Conservation (phyloP, 495 filamentous ascomycete genomes). For the Penicillium fimorum region DNA sequence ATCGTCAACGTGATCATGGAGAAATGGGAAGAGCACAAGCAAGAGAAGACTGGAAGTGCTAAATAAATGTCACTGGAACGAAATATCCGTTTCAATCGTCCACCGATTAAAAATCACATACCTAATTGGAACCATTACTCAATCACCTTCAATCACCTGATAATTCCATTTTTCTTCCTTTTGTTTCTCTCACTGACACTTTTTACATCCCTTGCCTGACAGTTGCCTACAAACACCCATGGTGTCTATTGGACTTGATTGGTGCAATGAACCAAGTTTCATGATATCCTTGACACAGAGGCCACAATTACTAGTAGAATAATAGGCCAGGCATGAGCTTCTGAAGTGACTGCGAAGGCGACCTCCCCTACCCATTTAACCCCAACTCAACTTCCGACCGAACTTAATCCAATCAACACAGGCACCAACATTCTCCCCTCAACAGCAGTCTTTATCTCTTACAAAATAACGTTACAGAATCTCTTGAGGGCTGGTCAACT, state of each 20-base stretch:
- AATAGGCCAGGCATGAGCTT: background rate
- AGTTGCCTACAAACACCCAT: background rate
- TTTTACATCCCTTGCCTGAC: background rate
- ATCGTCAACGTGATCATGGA: constrained; percentile 66
- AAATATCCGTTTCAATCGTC: background rate
- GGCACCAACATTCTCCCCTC: background rate
- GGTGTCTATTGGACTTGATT: background rate
- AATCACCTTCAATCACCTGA: too few relatives aligned
- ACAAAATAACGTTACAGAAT: too few relatives aligned
- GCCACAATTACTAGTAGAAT: background rate
- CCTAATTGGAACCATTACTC: background rate
- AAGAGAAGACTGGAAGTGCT: constrained; percentile 1
- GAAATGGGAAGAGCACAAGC: constrained; percentile 21
- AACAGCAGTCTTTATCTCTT: background rate
- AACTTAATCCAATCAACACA: background rate
- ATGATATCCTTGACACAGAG: background rate
- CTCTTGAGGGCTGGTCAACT: background rate
- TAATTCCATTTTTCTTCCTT: background rate
- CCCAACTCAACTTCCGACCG: background rate
- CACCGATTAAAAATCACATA: background rate
- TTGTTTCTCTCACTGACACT: background rate
- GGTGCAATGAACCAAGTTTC: too few relatives aligned
- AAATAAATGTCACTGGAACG: background rate
- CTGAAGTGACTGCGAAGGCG: background rate
- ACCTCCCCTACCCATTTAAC: background rate